Percentiles rank a stretch among this genome's conserved stretches.
Evolutionary conservation across 177 flowering plant species (phyloP).

Genomic region (Vitis hybrid): DNA sequence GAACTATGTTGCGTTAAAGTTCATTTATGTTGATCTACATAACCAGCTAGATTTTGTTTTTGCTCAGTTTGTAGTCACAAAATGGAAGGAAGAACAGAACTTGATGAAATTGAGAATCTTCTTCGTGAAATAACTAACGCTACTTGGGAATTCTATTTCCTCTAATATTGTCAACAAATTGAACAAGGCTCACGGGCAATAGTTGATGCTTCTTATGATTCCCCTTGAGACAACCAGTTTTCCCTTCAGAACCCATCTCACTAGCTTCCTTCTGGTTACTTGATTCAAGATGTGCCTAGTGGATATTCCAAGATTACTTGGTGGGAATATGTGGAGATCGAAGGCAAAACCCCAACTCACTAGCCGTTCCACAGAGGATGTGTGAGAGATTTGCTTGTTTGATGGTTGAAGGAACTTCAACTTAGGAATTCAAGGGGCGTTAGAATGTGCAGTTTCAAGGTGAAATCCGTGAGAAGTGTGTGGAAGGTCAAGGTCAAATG

Average conservation of each 20-base stretch:
- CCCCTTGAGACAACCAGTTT: conserved; percentile 40
- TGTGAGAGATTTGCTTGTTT: conserved; percentile 71
- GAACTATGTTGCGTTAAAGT: too few species aligned
- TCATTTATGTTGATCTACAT: too few species aligned
- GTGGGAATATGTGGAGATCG: conserved; percentile 81
- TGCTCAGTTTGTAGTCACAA: too few species aligned
- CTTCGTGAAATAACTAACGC: too few species aligned
- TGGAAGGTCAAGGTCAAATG: too few species aligned
- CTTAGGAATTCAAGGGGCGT: conserved; percentile 9
- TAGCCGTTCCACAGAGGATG: conserved; percentile 69
- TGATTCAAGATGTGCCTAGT: conserved; percentile 83
- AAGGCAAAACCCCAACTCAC: conserved; percentile 52
- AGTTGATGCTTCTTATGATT: conserved; percentile 68
- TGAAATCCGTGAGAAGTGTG: too few species aligned
- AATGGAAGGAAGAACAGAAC: too few species aligned
- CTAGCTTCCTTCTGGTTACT: conserved; percentile 79
- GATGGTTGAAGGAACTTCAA: conserved; percentile 44
- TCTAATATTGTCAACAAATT: conserved; percentile 77
- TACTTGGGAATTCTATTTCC: conserved; percentile 54
- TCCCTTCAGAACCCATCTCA: conserved; percentile 39
- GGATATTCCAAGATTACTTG: conserved; percentile 87
- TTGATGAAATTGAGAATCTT: too few species aligned
- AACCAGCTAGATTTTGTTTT: too few species aligned
- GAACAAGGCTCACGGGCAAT: conserved; percentile 78
- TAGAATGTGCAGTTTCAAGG: too few species aligned